Evolutionary conservation across 2,329 filamentous ascomycete genomes (phyloP).

Genomic region (Aureobasidium sp.): DNA sequence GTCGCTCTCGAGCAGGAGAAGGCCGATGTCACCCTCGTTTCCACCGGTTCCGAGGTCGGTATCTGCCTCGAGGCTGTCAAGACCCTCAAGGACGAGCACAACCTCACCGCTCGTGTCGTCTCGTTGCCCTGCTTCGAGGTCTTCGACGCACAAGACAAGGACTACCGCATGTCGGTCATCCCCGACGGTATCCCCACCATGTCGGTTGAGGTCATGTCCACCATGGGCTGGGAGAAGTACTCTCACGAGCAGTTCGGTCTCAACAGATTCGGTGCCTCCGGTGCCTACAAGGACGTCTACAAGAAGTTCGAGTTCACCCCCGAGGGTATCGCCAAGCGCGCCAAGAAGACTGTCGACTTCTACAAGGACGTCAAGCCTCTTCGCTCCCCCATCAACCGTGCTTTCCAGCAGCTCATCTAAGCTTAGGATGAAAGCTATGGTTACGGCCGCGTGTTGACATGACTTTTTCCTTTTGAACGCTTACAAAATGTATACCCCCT

Average conservation of each 20-base stretch:
- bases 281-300: slow-evolving; percentile 97
- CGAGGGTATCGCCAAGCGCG: slow-evolving; percentile 93
- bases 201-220: slow-evolving; percentile 94
- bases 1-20: slow-evolving; percentile 75
- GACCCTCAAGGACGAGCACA: slow-evolving; percentile 80
- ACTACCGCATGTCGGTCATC: slow-evolving; percentile 86
- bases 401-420: slow-evolving; percentile 96
- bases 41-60: slow-evolving; percentile 91
- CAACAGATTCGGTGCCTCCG: slow-evolving; percentile 97
- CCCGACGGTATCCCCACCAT: slow-evolving; percentile 89
- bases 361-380: slow-evolving; percentile 87
- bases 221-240: slow-evolving; percentile 98
- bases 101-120: slow-evolving; percentile 80
- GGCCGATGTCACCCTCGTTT: slow-evolving; percentile 81
- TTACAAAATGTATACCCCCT: slow-evolving; percentile 3
- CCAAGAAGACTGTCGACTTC: slow-evolving; percentile 85
- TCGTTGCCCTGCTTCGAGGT: slow-evolving; percentile 96
- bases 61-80: slow-evolving; percentile 91
- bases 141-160: slow-evolving; percentile 88
- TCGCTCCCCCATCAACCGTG: slow-evolving; percentile 91
- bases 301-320: slow-evolving; percentile 99
- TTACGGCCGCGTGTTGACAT: slow-evolving; percentile 7
- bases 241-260: slow-evolving; percentile 99
- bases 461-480: neutral
- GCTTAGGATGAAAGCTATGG: neutral